These are phyloP conservation scores for Paracorniculantispora psalliotae DNA, from an alignment of 2,329 filamentous ascomycete species.

Conservation along the genomic window DNA sequence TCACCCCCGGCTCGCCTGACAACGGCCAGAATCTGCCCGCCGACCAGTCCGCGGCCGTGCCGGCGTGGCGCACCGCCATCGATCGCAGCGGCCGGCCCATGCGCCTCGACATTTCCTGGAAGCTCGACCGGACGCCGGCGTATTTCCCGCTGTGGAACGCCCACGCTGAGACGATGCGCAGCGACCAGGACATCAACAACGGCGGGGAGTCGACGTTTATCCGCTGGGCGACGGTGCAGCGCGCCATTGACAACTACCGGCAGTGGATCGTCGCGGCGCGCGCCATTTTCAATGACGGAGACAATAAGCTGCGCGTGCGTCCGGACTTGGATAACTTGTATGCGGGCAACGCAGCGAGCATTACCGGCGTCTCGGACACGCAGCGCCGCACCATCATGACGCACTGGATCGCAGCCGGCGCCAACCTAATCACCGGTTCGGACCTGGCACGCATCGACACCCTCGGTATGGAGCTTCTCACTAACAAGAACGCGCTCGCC, in stretches of 20 bases:
- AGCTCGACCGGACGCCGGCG: constrained; percentile 18
- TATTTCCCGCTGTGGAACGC: constrained; percentile 18
- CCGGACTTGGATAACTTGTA: constrained; percentile 19
- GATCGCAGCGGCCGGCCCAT: constrained; percentile 16
- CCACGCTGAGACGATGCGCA: constrained; percentile 19
- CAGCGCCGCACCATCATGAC: constrained; percentile 19
- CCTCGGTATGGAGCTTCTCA: constrained; percentile 16
- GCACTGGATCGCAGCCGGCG: constrained; percentile 19
- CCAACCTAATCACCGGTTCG: constrained; percentile 17
- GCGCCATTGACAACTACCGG: constrained; percentile 19
- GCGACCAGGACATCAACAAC: constrained; percentile 21
- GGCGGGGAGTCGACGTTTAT: constrained; percentile 13
- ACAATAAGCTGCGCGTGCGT: constrained; percentile 12
- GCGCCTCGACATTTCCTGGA: constrained; percentile 20
- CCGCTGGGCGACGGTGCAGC: constrained; percentile 16
- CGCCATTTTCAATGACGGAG: constrained; percentile 12
- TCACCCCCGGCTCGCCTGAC: constrained; percentile 19
- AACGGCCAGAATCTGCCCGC: constrained; percentile 18
- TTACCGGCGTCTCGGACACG: constrained; percentile 16
- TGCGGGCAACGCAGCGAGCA: constrained; percentile 15
- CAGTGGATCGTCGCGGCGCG: constrained; percentile 18
- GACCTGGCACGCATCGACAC: constrained; percentile 17
- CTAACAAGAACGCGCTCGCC: constrained; percentile 14
- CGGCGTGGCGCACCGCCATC: constrained; percentile 19
- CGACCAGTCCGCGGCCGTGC: constrained; percentile 16